A percentile compares a stretch with the other conserved stretches of the same genome.
phyloP scores from a whole-genome alignment of 306 rosid genomes.

The Hippophae tibetana region DNA sequence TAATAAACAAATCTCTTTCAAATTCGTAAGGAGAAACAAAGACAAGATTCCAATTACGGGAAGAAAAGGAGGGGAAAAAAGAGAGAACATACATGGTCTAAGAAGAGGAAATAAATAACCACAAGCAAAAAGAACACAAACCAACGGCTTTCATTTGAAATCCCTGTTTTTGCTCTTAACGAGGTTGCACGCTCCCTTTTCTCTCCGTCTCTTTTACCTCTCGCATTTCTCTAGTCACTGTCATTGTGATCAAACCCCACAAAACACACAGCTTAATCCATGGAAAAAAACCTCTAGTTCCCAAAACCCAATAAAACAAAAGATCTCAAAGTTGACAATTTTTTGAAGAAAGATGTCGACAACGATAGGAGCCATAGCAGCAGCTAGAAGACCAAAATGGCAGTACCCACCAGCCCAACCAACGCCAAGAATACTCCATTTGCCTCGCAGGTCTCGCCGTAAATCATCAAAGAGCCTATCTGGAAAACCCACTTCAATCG shows the following conservation, averaged over 20 bases:
- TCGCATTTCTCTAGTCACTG: neutral
- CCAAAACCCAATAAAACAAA: conserved; percentile 6
- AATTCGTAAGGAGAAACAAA: no score
- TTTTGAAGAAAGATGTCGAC: conserved; percentile 29
- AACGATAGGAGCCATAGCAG: conserved; percentile 21
- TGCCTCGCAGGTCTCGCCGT: conserved; percentile 71
- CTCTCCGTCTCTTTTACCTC: neutral
- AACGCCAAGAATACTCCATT: conserved; percentile 66
- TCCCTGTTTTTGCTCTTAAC: conserved; percentile 65
- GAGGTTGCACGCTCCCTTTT: conserved; percentile 78
- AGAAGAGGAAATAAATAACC: no score
- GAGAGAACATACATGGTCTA: no score
- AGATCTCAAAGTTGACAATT: no score
- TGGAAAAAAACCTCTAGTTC: neutral
- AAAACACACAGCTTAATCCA: neutral
- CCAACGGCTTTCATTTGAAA: conserved; percentile 82
- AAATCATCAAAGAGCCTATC: conserved; percentile 25
- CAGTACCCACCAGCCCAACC: conserved; percentile 40
- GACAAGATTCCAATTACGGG: no score
- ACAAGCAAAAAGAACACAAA: no score
- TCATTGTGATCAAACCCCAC: neutral
- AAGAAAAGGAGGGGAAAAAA: no score
- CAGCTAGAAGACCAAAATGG: conserved; percentile 57
- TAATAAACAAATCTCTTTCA: no score
- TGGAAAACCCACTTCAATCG: conserved; percentile 22